Evolutionary conservation across 805 yeast species (phyloP), one percentile per base, ranked within the genome.

Genomic region (Brettanomyces sp.): DNA sequence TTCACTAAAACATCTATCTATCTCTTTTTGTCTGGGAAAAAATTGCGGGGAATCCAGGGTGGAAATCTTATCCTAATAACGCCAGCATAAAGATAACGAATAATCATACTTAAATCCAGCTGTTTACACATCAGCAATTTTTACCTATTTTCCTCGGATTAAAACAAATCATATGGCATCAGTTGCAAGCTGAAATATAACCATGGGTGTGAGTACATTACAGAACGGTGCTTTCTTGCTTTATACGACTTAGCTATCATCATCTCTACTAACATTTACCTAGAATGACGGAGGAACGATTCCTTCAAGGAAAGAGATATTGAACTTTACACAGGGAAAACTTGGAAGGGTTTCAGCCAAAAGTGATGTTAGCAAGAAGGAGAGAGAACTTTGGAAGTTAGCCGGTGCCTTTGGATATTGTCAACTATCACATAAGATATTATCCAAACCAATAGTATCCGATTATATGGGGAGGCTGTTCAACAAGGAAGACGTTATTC

Each of bases 211-310:
- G 32, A 41, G 43, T 41, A 32, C n/a, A 22, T 13, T 14, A 14
- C 11, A 18, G 39, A 36, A 12, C 13, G 39, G 18, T 14, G n/a
- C 12, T 36, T 12, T 12, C 18, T 13, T n/a, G 18, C 39, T 32
- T 32, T 32, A 9, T 9, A 18, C 11, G 21, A 39, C 41, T 39
- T 21, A 39, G 30, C 12, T 14, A 8, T 13, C 18, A 18, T 36
- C 8, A 14, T 36, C 13, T 8, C 38, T 36, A 21, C 32, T 28
- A 28, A 28, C 32, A 28, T 28, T 2, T 9, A 28, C 32, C 3
- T 24, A 41, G 43, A 78, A 77, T 49, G 91, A 84, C 57, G 91
- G 91, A n/a, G 88, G 90, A 3, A 72, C 85, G 1, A 74, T 82
- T 18, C 80, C 82, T 13, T 74, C 73, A 44, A 66, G 85, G 30